A percentile compares a stretch with the other conserved stretches of the same genome.
These are phyloP conservation scores for Cutaneotrichosporon sp. DNA, from an alignment of 1,284 basidiomycete genomes.

Conservation along the genomic window DNA sequence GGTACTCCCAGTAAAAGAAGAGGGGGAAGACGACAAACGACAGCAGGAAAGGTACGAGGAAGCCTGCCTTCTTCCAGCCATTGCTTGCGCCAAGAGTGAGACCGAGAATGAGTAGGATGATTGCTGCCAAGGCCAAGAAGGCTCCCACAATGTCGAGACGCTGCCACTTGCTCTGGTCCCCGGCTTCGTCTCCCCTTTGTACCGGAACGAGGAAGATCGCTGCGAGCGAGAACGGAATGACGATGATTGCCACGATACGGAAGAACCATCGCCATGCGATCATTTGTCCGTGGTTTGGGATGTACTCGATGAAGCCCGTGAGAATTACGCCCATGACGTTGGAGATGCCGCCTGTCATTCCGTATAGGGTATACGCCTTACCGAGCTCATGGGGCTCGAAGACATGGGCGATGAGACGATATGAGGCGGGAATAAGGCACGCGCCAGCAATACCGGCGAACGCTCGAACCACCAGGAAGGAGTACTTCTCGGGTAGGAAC, in stretches of 20 bases:
- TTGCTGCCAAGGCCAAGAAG: constrained; percentile 31
- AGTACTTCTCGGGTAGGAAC: constrained; percentile 31
- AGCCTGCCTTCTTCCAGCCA: constrained; percentile 38
- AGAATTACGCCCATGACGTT: constrained; percentile 41
- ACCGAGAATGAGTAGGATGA: constrained; percentile 42
- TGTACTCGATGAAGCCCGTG: constrained; percentile 42
- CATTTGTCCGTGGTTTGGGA: constrained; percentile 42
- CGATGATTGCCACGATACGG: constrained; percentile 24
- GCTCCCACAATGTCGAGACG: constrained; percentile 39
- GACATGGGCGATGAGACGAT: constrained; percentile 39
- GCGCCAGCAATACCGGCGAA: constrained; percentile 33
- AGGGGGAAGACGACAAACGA: constrained; percentile 32
- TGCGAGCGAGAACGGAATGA: constrained; percentile 27
- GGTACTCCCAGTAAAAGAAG: constrained; percentile 35
- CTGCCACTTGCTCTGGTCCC: constrained; percentile 23
- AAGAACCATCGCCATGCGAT: constrained; percentile 42
- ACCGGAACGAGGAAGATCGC: constrained; percentile 27
- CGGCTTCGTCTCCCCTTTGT: constrained; percentile 19
- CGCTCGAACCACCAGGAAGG: constrained; percentile 35
- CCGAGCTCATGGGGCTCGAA: constrained; percentile 35
- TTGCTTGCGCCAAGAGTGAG: constrained; percentile 41
- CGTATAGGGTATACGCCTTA: constrained; percentile 38
- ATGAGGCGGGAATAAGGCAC: constrained; percentile 38
- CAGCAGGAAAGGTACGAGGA: constrained; percentile 46
- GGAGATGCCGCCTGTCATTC: constrained; percentile 41